Evolutionary conservation across 2,329 filamentous ascomycete species (phyloP), one percentile per base, ranked within the genome.

Genomic region (Davidsoniella neocaledoniae): DNA sequence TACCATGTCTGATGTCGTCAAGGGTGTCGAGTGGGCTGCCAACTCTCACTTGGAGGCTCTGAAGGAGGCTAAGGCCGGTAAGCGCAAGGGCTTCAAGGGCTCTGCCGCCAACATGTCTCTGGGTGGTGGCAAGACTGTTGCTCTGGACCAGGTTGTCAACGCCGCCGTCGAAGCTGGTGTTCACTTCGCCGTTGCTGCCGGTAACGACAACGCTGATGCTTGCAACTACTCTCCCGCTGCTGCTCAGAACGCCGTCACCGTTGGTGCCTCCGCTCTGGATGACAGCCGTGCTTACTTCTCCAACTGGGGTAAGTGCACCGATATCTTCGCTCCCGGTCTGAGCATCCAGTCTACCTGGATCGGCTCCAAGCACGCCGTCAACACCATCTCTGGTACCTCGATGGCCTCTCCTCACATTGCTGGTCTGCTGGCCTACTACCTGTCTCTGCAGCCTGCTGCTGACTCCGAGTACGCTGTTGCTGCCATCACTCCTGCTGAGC

Each of bases 201-300:
- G 91, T 65, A 98, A 98, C 65, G 93, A 98, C 71, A 96, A 98
- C 63, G 86, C 90, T 56, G 88, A 98, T 69, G 91, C 93, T 52
- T 98, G 91, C 83, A 93, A 91, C 74, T 98, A 96, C 78, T 98
- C 91, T 39, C 91, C 91, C 54, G 93, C 91, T 61, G 85, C 90
- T 56, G 87, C 93, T 59, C 74, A 78, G 60, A 86, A 93, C 62
- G 88, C 91, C 58, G 79, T 98, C 65, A 98, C 91, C 53, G 91
- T 98, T 56, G 93, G 90, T 68, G 91, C 91, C 58, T 94, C 87
- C 43, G 91, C 86, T 58, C 78, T 98, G 54, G 79, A 83, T 61
- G 91, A 98, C 64, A 86, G 86, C 74, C 90, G 91, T 69, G 91
- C 91, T 57, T 98, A 96, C 79, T 98, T 98, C 81, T 98, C 93